Evolutionary conservation across 2,329 filamentous ascomycete genomes (phyloP), one percentile per base, ranked within the genome.

Genomic region (Epichloe typhina): DNA sequence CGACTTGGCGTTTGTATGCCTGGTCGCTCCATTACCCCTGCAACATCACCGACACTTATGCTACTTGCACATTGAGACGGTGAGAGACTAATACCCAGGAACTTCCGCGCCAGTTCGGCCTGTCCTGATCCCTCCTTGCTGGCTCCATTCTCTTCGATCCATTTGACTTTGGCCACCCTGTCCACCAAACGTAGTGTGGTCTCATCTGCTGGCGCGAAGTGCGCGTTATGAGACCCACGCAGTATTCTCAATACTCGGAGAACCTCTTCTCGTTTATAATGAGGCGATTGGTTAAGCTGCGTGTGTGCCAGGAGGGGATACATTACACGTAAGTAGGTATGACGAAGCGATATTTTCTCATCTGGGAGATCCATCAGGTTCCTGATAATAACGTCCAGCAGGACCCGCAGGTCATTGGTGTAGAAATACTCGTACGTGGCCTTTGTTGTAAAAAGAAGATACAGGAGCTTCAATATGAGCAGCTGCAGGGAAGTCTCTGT

Each of bases 341-440:
- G 93, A 38, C 91, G 81, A 52, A 98, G 72, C 17, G 80, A 75
- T 55, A 75, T 73, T 54, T 79, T 82, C 63, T 95, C 91, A 60
- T 91, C 84, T 0, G 94, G 93, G 8, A 98, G 74, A 64, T 98
- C 93, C 60, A 97, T 82, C n/a, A 98, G 74, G 61, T 98, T 98
- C 42, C 93, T 86, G 54, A 98, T 88, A 52, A 98, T 89, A 56
- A 98, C 93, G 62, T 98, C 93, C 45, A 97, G 76, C 15, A 98
- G 78, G 4, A 98, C 93, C 52, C 88, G 86, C 33, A 98, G 75
- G 62, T 98, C 93, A 64, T 98, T 98, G 31, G 89, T 96, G 67
- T 97, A 98, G 64, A 98, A 98, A 68, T 97, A 98, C 69, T 98
- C 93, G 65, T 93, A 88, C 0, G 93, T 98, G 15, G 85, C 80